A percentile compares a stretch with the other conserved stretches of the same genome.
These are phyloP conservation scores for Pseudogymnoascus sp. DNA, from an alignment of 2,329 filamentous ascomycete species.

Conservation along the genomic window DNA sequence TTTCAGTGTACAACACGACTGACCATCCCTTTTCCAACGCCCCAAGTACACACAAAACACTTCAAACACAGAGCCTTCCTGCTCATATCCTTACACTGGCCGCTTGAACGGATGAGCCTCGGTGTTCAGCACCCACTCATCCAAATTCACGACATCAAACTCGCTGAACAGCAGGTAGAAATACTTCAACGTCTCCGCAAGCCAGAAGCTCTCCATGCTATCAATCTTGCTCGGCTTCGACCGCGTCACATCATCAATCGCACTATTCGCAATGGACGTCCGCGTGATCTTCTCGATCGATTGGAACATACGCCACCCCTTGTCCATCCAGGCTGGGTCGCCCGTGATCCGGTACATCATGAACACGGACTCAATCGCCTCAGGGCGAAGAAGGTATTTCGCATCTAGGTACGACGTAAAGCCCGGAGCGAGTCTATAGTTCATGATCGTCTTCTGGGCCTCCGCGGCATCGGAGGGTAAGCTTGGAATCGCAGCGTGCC, in stretches of 20 bases:
- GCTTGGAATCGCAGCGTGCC: neutral
- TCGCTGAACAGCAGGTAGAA: conserved; percentile 73
- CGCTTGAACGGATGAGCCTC: conserved; percentile 24
- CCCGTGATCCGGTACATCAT: conserved; percentile 36
- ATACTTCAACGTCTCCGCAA: conserved; percentile 66
- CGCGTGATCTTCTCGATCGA: conserved; percentile 33
- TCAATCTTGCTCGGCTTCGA: conserved; percentile 37
- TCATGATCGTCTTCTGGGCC: conserved; percentile 6
- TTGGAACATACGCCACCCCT: conserved; percentile 38
- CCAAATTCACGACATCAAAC: conserved; percentile 50
- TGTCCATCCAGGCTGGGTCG: conserved; percentile 27
- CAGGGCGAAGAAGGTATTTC: conserved; percentile 45
- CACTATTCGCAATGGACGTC: conserved; percentile 33
- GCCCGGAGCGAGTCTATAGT: conserved; percentile 35
- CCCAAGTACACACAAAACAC: neutral
- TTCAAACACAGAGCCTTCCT: neutral
- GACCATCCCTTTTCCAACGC: neutral
- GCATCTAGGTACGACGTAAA: conserved; percentile 35
- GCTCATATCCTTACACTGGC: conserved; percentile 8
- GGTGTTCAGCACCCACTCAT: conserved; percentile 51
- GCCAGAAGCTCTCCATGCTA: conserved; percentile 54
- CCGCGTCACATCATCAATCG: conserved; percentile 30
- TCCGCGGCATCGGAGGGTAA: neutral
- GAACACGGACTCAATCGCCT: conserved; percentile 60
- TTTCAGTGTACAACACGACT: neutral